These are phyloP conservation scores for carrot (Daucus carota) DNA, from an alignment of 129 eudicot genomes.

Conservation along the genomic window DH1_v3.0 NC_030385.2:33716501-33717000, in stretches of 20 bases:
- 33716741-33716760: conserved; percentile 64
- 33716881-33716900: conserved; percentile 11
- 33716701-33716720: conserved; percentile 29
- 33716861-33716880: conserved; percentile 42
- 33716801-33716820: conserved; percentile 53
- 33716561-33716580: conserved; percentile 9
- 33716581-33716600: conserved; percentile 12
- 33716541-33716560: not conserved
- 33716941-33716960: not conserved
- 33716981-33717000: not conserved
- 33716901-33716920: conserved; percentile 15
- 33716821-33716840: conserved; percentile 67
- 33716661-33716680: conserved; percentile 29
- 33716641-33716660: conserved; percentile 50
- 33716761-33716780: conserved; percentile 65
- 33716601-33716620: conserved; percentile 31
- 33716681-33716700: conserved; percentile 36
- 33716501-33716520: not conserved
- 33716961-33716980: not conserved
- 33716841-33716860: conserved; percentile 40
- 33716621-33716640: conserved; percentile 29
- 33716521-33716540: not conserved
- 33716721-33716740: conserved; percentile 34
- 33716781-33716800: conserved; percentile 66
- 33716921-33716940: conserved; percentile 20